Percentiles rank a stretch among this genome's conserved stretches.
Conservation (phyloP, 352 stramenopile genomes). For the Globisporangium orthogonon region DNA sequence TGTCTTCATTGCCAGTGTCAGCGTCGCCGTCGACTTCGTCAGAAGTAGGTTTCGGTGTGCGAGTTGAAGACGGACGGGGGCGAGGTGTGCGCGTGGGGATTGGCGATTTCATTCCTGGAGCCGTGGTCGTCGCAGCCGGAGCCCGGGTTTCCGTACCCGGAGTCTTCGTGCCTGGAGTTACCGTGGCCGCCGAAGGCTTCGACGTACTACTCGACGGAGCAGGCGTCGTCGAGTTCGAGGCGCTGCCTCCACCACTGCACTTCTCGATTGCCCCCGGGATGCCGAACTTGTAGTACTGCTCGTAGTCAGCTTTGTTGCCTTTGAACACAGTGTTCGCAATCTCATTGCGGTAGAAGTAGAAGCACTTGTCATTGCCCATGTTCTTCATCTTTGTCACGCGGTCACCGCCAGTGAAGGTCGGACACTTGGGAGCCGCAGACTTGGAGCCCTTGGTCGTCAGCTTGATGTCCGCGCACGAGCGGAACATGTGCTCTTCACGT, state of each 20-base stretch:
- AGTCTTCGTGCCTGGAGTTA: no score
- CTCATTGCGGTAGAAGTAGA: slow-evolving; percentile 53
- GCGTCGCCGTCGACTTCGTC: no score
- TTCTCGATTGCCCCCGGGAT: slow-evolving; percentile 33
- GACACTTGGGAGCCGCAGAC: slow-evolving; percentile 20
- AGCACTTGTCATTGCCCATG: slow-evolving; percentile 32
- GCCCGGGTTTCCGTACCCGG: no score
- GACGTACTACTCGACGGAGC: not conserved
- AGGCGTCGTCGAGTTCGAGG: not conserved
- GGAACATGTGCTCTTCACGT: slow-evolving; percentile 33
- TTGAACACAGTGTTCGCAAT: slow-evolving; percentile 33
- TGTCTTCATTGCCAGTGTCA: not conserved
- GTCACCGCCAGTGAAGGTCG: slow-evolving; percentile 43
- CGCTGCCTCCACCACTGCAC: slow-evolving; percentile 21
- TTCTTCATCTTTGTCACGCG: slow-evolving; percentile 40
- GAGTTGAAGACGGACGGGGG: no score
- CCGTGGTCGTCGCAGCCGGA: no score
- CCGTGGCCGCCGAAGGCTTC: not conserved
- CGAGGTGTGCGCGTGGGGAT: no score
- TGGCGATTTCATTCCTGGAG: no score
- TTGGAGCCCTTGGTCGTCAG: slow-evolving; percentile 26
- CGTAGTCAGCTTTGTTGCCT: slow-evolving; percentile 21
- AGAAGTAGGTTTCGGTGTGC: no score
- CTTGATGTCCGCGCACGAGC: slow-evolving; percentile 48
- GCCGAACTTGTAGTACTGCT: slow-evolving; percentile 42